Evolutionary conservation across 331 rosid species (phyloP), one percentile per base, ranked within the genome.

Genomic region (Malus hybrid): DNA sequence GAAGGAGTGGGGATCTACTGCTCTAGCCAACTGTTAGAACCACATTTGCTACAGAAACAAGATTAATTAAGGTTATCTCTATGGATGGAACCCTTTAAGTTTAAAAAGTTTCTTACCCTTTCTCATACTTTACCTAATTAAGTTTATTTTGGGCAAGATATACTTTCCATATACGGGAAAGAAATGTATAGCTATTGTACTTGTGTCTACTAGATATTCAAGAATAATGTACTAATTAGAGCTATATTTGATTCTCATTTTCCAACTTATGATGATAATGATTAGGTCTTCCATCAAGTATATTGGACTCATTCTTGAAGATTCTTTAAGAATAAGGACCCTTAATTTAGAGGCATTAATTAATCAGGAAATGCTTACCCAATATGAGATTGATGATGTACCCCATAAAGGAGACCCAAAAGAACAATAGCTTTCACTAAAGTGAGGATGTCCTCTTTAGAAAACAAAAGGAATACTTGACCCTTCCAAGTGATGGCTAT

Each of bases 321-420:
- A 81, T 80, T 71, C 79, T 79, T 74, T 67, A 77, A 68, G 48
- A 74, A 83, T 32, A 42, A 73, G 78, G 72, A 71, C 85, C 88
- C 36, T 28, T 52, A 52, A 61, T 79, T 79, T 81, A 28, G 78
- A 78, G 83, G 82, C 83, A 80, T 68, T 73, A 83, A 85, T 74
- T 77, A 75, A 15, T 28, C 10, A 28, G 52, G 78, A 84, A 89
- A 86, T 69, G 46, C 42, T 65, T 84, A 52, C 88, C 90, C 80
- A 66, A 78, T 39, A 76, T 84, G 86, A 86, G 81, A 91, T 79
- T 77, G 85, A 87, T 86, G 67, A 79, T 89, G 95, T 85, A 79
- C 91, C 85, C 95, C 93, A 87, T 77, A 81, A 87, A 81, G 88
- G 87, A 83, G 90, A 87, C 93, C 95, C 67, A 80, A 83, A 87